Evolutionary conservation across 2,329 filamentous ascomycete species (phyloP), one percentile per base, ranked within the genome.

Genomic region (Magnaporthiopsis poae): DNA sequence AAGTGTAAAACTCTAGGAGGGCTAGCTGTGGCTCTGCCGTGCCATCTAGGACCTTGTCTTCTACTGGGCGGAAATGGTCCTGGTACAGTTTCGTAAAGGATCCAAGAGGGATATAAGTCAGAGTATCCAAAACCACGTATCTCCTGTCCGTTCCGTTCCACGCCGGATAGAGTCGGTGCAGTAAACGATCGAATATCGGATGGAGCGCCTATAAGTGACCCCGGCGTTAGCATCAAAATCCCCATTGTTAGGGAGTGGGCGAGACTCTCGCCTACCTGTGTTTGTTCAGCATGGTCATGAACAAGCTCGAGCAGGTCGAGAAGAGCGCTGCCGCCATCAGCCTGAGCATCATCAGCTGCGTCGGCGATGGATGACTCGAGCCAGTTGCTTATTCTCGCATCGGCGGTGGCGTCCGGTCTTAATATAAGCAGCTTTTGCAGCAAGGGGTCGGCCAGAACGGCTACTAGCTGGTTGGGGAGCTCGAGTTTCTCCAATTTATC

Each of bases 401-500:
- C 76, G 15, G 80, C 80, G 63, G 81, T 79, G 21, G 79, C 77
- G 52, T 84, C 82, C 1, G 88, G 84, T 64, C 85, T 83, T 36
- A 90, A 77, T n/a, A 90, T 78, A 46, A 91, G 78, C 31, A 94
- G 80, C 73, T 94, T 95, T 74, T 94, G 91, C 1, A 94, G 82
- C 36, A 96, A 79, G 3, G 89, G 89, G 72, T 96, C 90, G 1
- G 84, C 85, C 18, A 96, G 79, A 4, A 90, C 86, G 5, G 92
- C 90, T 60, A 92, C 86, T 1, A 96, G 81, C 75, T 96, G 92
- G 69, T 90, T 92, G 0, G 92, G 92, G 60, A 92, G 79, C 75
- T 95, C 90, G 33, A 96, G 87, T 70, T 84, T 90, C 71, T 96
- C 91, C 11, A 96, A 76, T 67, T 85, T 89, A 61, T 85, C 83